Evolutionary conservation across 2,329 filamentous ascomycete species (phyloP), one percentile per base, ranked within the genome.

Genomic region (Endoconidiophora polonica): DNA sequence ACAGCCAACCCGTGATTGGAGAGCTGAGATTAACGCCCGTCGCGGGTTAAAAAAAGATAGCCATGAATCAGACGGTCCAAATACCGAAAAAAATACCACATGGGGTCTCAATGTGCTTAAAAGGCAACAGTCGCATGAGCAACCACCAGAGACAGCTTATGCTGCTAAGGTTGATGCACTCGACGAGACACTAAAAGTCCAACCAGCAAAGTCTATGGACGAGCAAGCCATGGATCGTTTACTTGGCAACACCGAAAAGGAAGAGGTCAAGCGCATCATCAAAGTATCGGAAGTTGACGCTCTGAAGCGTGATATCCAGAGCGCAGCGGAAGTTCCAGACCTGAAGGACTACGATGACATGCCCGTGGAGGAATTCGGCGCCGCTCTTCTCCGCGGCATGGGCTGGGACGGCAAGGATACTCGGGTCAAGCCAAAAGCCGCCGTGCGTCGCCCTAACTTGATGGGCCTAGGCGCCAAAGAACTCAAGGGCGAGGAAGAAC

Each of bases 341-440:
- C 68, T 94, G 16, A 83, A 85, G 33, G 86, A 91, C 59, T 96
- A 96, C 65, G 81, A 83, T 52, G 79, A 82, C 10, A 82, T 94
- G 54, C 90, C 91, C 0, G 86, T 96, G 14, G 90, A 95, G 57
- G 87, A 95, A 58, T 98, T 96, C 56, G 91, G 91, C 5, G 83
- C 87, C 16, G 87, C 88, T 0, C 71, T 96, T 55, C 72, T 98
- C 36, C 79, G 88, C 29, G 87, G 88, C 7, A 95, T 96, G 84
- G 91, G 91, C 6, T 95, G 90, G 88, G 87, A 95, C 69, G 81
- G 66, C 63, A 74, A 78, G 49, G 68, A 72, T 54, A 66, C 69
- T 44, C 72, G 70, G 2, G 63, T 68, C 2, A 70, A 65, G 43
- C 62, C 66, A 4, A 83, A 83, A 56, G 70, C 79, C 36, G 80